A percentile compares a stretch with the other conserved stretches of the same genome.
Evolutionary conservation across 768 basidiomycete species (phyloP).

Genomic region (Kwoniella dejecticola): DNA sequence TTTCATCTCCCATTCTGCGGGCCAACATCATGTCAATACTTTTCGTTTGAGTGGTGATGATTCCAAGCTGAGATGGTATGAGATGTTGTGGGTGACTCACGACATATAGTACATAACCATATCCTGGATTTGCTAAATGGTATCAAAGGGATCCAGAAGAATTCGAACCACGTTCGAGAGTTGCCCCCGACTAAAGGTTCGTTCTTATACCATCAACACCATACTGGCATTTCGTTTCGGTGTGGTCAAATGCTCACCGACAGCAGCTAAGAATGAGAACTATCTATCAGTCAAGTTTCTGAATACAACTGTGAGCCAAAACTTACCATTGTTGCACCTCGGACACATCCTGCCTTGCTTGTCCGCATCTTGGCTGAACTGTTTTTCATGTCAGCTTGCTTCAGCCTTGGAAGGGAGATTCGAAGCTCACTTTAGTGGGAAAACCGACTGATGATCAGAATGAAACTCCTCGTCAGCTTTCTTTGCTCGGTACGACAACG

Average conservation of each 20-base stretch:
- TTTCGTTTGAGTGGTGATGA: not conserved
- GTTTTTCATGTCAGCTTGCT: not conserved
- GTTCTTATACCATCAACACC: too few relatives aligned
- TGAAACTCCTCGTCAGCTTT: not conserved
- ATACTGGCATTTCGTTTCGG: too few relatives aligned
- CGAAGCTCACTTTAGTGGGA: constrained; percentile 40
- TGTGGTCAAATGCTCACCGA: constrained; percentile 6
- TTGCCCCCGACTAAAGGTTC: constrained; percentile 37
- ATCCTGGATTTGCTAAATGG: constrained; percentile 42
- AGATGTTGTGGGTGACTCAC: constrained; percentile 30
- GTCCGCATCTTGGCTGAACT: constrained; percentile 42
- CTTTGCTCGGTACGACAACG: too few relatives aligned
- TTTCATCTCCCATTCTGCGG: constrained; percentile 47
- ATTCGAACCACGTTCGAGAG: constrained; percentile 43
- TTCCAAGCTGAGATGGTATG: too few relatives aligned
- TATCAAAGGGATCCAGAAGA: constrained; percentile 50
- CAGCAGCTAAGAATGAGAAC: constrained; percentile 7
- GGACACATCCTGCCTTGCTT: constrained; percentile 43
- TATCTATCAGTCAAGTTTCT: not conserved
- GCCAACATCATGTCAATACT: not conserved
- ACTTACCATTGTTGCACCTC: constrained; percentile 46
- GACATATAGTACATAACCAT: constrained; percentile 49
- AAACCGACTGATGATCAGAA: constrained; percentile 43
- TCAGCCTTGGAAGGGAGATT: not conserved
- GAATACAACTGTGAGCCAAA: not conserved